Base-by-base conservation (phyloP, 495 filamentous ascomycete genomes). In the Aspergillus egyptiacus region DNA sequence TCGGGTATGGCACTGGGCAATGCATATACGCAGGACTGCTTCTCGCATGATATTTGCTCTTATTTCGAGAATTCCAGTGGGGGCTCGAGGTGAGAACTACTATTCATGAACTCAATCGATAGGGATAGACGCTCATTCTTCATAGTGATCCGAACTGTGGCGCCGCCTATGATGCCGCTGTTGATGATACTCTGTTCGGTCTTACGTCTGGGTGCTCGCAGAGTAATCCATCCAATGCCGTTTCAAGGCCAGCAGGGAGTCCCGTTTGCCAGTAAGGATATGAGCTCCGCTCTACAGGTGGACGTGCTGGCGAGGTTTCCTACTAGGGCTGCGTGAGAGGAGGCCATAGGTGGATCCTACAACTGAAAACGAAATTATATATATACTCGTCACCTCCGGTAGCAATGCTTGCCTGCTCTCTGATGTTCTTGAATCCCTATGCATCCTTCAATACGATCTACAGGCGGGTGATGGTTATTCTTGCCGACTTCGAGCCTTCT, bases 21-120 rank as follows among this genome's bases (percentile, higher is more conserved):
- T 23, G 51, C 35, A 15, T 53, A 53, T 19, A 53, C 51, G 17
- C 51, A 48, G 38, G 44, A 49, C 18, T 54, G 51, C 19, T 54
- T 48, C 38, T 48, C 51, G 23, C 51, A 54, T 32, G 51, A 54
- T 32, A 54, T 54, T 5, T 54, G 51, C 30, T 48, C 44, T 19
- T 53, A 48, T 23, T 53, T 53, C 20, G 43, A 48, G 7, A 34
- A 53, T 41, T 43, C 51, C 2, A 48, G 44, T 14, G 43, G 51
- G n/a, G 51, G 51, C 2, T 31, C 51, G 11, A 54, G 51, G 51
- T 48, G 28, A 36, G 51, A 38, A 22, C 1, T 20, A 14, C 9
- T 20, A 1, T 2, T 36, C 10, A n/a, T 11, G 30, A 20, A 6
- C 14, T 17, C 17, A 33, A 42, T 31, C n/a, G 28, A 11, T 5